Evolutionary conservation across 257 asterid species (phyloP).

Genomic region (Solanum sitiens): DNA sequence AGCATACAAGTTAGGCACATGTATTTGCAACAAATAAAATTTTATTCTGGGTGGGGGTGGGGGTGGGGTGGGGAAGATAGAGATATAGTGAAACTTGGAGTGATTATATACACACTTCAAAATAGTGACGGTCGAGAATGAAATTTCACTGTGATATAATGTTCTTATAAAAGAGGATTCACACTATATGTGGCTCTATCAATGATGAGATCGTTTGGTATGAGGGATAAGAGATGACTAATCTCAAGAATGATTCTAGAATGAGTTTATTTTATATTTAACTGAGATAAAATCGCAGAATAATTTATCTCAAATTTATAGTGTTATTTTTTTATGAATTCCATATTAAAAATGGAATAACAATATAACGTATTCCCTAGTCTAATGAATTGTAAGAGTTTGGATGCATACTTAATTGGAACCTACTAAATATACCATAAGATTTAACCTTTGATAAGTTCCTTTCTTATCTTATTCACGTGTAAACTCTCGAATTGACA

Average conservation of each 20-base stretch:
- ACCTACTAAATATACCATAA: neutral
- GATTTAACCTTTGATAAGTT: neutral
- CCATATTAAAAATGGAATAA: neutral
- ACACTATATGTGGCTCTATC: neutral
- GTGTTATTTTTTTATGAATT: neutral
- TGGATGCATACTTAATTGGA: neutral
- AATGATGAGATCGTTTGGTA: neutral
- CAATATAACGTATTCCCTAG: neutral
- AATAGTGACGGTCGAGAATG: neutral
- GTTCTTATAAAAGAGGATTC: neutral
- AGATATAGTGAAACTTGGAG: neutral
- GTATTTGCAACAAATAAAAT: constrained; percentile 11
- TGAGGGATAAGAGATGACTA: no score
- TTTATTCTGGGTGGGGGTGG: neutral
- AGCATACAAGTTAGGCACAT: constrained; percentile 21
- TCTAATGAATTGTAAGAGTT: neutral
- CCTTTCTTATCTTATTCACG: neutral
- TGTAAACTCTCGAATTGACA: neutral
- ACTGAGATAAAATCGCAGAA: neutral
- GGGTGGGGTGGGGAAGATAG: neutral
- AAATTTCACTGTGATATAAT: neutral
- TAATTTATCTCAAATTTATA: no score
- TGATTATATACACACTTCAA: neutral
- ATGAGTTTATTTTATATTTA: no score
- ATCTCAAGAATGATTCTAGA: no score